Evolutionary conservation across 2,329 filamentous ascomycete genomes (phyloP).

Genomic region (Monilinia aucupariae): DNA sequence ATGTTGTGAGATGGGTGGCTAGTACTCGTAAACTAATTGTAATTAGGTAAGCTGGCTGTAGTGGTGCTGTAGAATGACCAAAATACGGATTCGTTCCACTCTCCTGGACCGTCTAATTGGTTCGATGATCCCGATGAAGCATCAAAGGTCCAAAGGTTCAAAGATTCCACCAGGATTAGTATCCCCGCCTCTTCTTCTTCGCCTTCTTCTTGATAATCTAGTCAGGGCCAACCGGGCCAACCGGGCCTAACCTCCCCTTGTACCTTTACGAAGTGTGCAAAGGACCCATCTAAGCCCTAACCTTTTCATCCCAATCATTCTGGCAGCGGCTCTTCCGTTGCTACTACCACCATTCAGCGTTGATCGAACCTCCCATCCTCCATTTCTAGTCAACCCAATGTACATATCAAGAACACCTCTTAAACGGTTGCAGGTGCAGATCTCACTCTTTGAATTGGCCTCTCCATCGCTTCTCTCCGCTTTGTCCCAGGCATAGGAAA

Average conservation of each 20-base stretch:
- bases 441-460: not conserved
- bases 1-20: no score
- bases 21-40: not conserved
- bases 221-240: not conserved
- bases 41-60: not conserved
- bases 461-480: not conserved
- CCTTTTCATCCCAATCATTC: not conserved
- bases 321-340: no score
- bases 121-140: not conserved
- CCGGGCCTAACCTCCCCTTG: not conserved
- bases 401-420: not conserved
- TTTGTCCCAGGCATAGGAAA: not conserved
- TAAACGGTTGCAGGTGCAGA: not conserved
- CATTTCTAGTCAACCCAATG: not conserved
- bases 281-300: not conserved
- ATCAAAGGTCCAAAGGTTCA: no score
- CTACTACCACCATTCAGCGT: no score
- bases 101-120: not conserved
- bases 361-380: not conserved
- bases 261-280: no score
- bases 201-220: not conserved
- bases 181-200: not conserved
- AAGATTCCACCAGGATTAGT: no score
- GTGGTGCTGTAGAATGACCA: not conserved
- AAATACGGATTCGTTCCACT: not conserved